These are phyloP conservation scores for Mycena filopes DNA, from an alignment of 768 basidiomycete species.

Conservation along the genomic window DNA sequence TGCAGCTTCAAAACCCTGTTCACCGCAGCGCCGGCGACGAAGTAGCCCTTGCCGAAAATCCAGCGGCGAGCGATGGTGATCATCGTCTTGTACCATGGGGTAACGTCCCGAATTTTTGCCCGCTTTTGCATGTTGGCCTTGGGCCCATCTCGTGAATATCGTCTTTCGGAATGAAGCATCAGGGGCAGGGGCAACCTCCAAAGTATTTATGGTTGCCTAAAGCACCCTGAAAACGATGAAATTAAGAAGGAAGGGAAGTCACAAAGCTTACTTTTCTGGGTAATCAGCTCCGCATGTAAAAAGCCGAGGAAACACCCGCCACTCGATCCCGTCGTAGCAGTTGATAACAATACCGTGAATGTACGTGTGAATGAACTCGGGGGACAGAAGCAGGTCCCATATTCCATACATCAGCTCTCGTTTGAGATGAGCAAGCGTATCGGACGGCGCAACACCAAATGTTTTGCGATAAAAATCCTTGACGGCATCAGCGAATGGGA, in stretches of 20 bases:
- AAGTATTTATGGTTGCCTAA: background rate
- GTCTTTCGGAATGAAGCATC: background rate
- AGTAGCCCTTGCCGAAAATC: no score
- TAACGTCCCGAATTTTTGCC: background rate
- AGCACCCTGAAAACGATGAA: conserved; percentile 1
- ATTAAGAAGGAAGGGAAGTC: background rate
- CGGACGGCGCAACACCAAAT: conserved; percentile 25
- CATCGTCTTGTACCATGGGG: no score
- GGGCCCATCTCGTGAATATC: background rate
- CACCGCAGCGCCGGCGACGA: no score
- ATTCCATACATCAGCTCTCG: conserved; percentile 41
- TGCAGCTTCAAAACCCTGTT: no score
- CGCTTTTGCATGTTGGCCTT: conserved; percentile 18
- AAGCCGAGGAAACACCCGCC: conserved; percentile 39
- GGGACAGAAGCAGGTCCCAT: conserved; percentile 38
- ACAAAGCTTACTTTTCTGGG: conserved; percentile 42
- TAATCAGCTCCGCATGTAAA: conserved; percentile 44
- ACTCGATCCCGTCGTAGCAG: conserved; percentile 37
- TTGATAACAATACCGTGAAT: conserved; percentile 36
- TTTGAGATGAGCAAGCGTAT: conserved; percentile 38
- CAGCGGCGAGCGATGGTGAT: no score
- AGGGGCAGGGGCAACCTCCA: background rate
- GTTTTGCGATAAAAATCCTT: conserved; percentile 33
- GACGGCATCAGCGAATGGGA: no score
- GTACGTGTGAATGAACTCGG: conserved; percentile 40